A percentile compares a stretch with the other conserved stretches of the same genome.
Conservation (phyloP, 257 asterid species). For the Solanum gandarillasii region DNA sequence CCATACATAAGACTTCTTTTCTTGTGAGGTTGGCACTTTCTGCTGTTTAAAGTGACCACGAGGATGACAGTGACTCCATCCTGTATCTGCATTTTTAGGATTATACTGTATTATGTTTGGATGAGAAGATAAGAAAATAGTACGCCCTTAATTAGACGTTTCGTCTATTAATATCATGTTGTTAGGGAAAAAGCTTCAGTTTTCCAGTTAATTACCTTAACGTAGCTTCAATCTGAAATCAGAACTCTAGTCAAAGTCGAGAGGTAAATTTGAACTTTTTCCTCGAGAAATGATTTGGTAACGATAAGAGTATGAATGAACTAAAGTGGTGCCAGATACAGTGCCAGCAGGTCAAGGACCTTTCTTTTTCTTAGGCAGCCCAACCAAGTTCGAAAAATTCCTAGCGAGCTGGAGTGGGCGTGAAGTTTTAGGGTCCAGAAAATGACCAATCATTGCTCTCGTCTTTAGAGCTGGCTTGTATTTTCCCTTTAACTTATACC, state of each 20-base stretch:
- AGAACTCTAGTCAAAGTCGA: not conserved
- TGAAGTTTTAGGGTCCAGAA: conserved; percentile 12
- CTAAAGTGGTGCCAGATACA: not conserved
- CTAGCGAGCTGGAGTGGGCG: conserved; percentile 12
- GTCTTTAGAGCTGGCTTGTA: conserved; percentile 17
- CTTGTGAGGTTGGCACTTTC: conserved; percentile 30
- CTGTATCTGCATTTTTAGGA: not conserved
- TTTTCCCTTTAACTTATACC: not conserved
- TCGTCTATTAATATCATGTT: not conserved
- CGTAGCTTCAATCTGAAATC: too few relatives aligned
- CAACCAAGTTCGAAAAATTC: not conserved
- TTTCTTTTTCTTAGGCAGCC: conserved; percentile 3
- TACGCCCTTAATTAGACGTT: not conserved
- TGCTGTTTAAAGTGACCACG: conserved; percentile 18
- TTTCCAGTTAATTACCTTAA: not conserved
- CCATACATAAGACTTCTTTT: conserved; percentile 16
- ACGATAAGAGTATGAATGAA: not conserved
- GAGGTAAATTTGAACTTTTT: not conserved
- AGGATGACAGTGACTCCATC: conserved; percentile 19
- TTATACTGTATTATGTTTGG: not conserved
- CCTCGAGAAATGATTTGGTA: not conserved
- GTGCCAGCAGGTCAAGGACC: conserved; percentile 6
- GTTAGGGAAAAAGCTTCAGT: not conserved
- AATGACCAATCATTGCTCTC: conserved; percentile 10
- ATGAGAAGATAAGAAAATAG: not conserved